Conservation (phyloP, 1,284 basidiomycete genomes). For the Puccinia sorghi region DNA sequence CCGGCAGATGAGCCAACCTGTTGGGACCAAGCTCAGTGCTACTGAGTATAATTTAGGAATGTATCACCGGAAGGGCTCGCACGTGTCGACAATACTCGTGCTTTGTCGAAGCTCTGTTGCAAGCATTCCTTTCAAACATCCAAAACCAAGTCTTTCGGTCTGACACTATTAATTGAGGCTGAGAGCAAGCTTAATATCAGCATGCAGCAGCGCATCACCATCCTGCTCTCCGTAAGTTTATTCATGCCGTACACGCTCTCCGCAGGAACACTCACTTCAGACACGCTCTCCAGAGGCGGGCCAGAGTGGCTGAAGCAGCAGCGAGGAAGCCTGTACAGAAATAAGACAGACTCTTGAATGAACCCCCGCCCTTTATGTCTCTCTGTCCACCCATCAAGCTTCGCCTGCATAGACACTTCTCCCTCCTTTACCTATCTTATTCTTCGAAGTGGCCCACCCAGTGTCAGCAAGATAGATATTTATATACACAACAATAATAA, state of each 20-base stretch:
- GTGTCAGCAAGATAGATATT: background rate
- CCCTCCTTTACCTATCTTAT: constrained; percentile 13
- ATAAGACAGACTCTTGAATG: constrained; percentile 9
- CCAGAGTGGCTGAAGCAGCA: background rate
- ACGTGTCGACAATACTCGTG: background rate
- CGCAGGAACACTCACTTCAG: background rate
- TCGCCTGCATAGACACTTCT: background rate
- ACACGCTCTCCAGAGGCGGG: background rate
- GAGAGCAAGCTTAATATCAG: background rate
- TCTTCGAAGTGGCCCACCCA: background rate
- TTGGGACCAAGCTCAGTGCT: too few relatives aligned
- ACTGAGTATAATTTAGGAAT: too few relatives aligned
- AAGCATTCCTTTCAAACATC: background rate
- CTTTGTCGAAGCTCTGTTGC: constrained; percentile 1
- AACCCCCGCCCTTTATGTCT: background rate
- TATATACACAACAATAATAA: background rate
- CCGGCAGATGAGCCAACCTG: too few relatives aligned
- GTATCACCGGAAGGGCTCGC: background rate
- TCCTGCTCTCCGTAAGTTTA: constrained; percentile 2
- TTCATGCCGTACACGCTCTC: background rate
- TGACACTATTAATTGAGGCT: background rate
- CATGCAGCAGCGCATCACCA: background rate
- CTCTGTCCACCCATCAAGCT: background rate
- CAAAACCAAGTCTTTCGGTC: background rate
- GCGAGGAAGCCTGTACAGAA: constrained; percentile 5